Conservation (phyloP, 2,329 filamentous ascomycete genomes). For the Cercospora berteroae region DNA sequence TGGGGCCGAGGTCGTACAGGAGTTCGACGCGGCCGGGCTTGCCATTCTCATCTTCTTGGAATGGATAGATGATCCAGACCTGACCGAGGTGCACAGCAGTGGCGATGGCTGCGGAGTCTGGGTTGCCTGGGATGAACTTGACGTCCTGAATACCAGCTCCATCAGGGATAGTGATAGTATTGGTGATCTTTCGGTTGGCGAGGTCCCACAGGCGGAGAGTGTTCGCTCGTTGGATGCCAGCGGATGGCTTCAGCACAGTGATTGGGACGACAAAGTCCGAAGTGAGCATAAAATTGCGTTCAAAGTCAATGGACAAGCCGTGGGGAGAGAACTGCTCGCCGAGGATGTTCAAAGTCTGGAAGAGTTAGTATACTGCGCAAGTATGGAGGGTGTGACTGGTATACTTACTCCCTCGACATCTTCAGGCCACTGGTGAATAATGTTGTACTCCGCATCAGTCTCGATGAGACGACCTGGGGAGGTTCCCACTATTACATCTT, state of each 20-base stretch:
- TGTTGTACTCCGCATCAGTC: background rate
- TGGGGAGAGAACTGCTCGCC: constrained; percentile 62
- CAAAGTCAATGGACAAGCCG: constrained; percentile 58
- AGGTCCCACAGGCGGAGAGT: background rate
- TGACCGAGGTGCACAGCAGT: background rate
- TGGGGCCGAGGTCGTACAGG: background rate
- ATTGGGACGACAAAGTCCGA: background rate
- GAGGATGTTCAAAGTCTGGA: constrained; percentile 55
- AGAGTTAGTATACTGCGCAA: background rate
- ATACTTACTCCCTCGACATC: background rate
- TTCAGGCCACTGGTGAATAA: background rate
- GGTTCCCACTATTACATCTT: background rate
- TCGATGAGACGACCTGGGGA: background rate
- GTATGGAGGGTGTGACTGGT: background rate
- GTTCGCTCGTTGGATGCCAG: background rate
- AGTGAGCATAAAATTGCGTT: constrained; percentile 49
- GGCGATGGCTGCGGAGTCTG: background rate
- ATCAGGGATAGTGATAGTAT: background rate
- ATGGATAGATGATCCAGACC: background rate
- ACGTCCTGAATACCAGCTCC: background rate
- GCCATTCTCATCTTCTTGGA: background rate
- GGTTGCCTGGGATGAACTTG: background rate
- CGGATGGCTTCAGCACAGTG: background rate
- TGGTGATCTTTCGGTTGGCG: background rate
- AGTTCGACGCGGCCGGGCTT: background rate